Percentiles rank a stretch among this genome's conserved stretches.
These are phyloP conservation scores for Castanospermum australe DNA, from an alignment of 306 rosid genomes.

Conservation along the genomic window DNA sequence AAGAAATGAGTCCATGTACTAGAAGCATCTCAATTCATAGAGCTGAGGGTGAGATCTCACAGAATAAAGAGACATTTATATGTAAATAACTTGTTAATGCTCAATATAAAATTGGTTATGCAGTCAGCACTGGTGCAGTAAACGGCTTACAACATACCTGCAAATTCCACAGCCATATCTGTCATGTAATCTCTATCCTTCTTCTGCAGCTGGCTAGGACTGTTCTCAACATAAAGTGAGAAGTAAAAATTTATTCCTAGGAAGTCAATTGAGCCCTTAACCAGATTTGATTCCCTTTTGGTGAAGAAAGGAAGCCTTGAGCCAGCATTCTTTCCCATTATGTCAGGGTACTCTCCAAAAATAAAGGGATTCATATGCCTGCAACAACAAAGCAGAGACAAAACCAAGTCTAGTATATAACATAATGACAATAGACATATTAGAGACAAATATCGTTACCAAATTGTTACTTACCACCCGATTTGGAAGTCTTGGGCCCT, in stretches of 20 bases:
- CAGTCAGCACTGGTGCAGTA: neutral
- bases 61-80: neutral
- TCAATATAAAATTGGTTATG: neutral
- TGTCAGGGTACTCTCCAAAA: conserved; percentile 51
- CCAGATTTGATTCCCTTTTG: conserved; percentile 25
- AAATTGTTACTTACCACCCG: conserved; percentile 43
- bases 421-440: neutral
- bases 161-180: neutral
- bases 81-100: neutral
- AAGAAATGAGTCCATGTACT: neutral
- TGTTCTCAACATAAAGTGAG: conserved; percentile 4
- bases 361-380: conserved; percentile 54
- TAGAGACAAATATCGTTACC: neutral
- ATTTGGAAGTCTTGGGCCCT: conserved; percentile 38
- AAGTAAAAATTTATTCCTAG: conserved; percentile 38
- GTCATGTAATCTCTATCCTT: neutral
- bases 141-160: conserved; percentile 2
- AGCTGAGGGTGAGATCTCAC: neutral
- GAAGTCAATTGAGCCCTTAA: conserved; percentile 54
- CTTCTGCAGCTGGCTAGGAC: neutral
- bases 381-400: neutral
- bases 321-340: conserved; percentile 42
- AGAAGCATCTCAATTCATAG: neutral
- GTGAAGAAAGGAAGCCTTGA: conserved; percentile 50
- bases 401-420: neutral